phyloP scores from a whole-genome alignment of 2,329 filamentous ascomycete genomes.

The Botryotinia narcissicola region DNA sequence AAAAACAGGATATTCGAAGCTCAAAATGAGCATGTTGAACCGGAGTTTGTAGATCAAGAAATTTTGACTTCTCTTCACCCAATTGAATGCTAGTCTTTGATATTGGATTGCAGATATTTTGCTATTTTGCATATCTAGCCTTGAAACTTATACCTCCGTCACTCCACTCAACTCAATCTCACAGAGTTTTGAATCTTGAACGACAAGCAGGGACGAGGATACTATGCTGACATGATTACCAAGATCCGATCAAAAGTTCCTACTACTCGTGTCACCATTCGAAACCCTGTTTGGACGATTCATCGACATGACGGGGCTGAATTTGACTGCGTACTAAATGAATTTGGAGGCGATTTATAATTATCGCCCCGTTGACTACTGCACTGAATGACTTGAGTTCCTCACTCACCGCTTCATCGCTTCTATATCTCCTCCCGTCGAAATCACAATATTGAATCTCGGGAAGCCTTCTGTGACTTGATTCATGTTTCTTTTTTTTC shows the following conservation, averaged over 20 bases:
- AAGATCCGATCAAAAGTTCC: slow-evolving; percentile 15
- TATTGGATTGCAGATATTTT: slow-evolving; percentile 2
- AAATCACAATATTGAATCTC: not conserved
- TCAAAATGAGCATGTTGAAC: not conserved
- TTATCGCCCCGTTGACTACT: slow-evolving; percentile 10
- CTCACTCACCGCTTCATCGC: slow-evolving; percentile 12
- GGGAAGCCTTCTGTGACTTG: slow-evolving; percentile 2
- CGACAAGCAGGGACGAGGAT: slow-evolving; percentile 7
- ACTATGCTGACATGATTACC: not conserved
- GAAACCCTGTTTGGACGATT: slow-evolving; percentile 12
- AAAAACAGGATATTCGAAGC: not conserved
- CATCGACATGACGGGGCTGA: not conserved
- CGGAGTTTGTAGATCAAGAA: slow-evolving; percentile 3
- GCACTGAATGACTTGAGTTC: not conserved
- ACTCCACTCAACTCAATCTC: slow-evolving; percentile 5
- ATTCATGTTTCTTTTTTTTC: not conserved
- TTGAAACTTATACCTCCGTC: not conserved
- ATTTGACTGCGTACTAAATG: slow-evolving; percentile 4
- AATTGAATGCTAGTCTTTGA: not conserved
- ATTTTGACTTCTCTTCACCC: not conserved
- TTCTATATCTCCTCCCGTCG: not conserved
- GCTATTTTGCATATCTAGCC: not conserved
- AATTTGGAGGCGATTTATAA: not conserved
- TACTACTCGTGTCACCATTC: slow-evolving; percentile 8
- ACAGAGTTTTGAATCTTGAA: not conserved